Evolutionary conservation across 768 basidiomycete species (phyloP).

Genomic region (Termitomyces sp.): DNA sequence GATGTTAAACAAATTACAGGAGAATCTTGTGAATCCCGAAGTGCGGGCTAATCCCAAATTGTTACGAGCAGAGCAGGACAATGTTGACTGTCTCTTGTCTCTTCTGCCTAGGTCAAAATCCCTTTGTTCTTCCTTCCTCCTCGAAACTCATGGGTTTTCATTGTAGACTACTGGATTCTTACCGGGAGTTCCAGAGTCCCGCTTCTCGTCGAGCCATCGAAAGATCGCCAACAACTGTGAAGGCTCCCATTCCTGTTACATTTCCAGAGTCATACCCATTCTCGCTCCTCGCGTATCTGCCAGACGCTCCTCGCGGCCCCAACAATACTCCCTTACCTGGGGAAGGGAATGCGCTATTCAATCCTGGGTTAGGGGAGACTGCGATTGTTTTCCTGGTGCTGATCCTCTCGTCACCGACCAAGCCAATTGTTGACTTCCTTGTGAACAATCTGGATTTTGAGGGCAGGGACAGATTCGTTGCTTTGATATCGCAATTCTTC

Average conservation of each 20-base stretch:
- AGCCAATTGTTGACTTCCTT: constrained; percentile 73
- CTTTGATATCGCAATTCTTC: constrained; percentile 74
- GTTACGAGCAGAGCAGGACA: constrained; percentile 82
- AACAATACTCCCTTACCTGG: constrained; percentile 33
- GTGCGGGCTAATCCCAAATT: constrained; percentile 57
- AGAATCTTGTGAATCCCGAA: constrained; percentile 64
- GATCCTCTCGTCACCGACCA: constrained; percentile 72
- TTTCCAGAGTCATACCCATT: constrained; percentile 96
- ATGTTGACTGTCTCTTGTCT: constrained; percentile 79
- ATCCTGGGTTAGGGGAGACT: constrained; percentile 78
- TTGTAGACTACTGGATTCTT: constrained; percentile 77
- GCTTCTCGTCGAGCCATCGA: constrained; percentile 67
- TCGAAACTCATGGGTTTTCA: constrained; percentile 3
- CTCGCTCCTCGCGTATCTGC: constrained; percentile 66
- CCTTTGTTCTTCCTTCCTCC: neutral
- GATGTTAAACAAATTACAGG: constrained; percentile 87
- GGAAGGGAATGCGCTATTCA: constrained; percentile 53
- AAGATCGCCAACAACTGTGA: constrained; percentile 53
- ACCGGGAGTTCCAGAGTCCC: constrained; percentile 73
- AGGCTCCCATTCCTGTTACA: constrained; percentile 62
- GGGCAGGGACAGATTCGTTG: constrained; percentile 72
- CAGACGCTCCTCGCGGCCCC: constrained; percentile 44
- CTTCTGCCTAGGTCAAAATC: constrained; percentile 71
- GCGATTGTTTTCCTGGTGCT: constrained; percentile 82
- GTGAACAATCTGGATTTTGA: constrained; percentile 84